phyloP scores from a whole-genome alignment of 129 eudicot genomes.

The Helianthus tuberosus region DNA sequence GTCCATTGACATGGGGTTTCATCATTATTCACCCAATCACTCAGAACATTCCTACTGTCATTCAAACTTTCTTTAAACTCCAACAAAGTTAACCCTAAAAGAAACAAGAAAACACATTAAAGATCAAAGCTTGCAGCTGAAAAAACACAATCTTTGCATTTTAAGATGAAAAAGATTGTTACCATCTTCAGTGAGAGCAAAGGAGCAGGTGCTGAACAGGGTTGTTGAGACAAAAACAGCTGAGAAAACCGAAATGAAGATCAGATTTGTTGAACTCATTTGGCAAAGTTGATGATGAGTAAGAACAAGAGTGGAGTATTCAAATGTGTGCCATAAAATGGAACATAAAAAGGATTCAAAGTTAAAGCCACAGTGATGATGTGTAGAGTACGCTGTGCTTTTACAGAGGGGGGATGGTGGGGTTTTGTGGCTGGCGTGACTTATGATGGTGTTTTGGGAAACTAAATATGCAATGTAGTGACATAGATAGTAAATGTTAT shows the following conservation, averaged over 20 bases:
- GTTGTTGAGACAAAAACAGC: slow-evolving; percentile 50
- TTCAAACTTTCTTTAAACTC: slow-evolving; percentile 73
- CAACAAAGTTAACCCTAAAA: slow-evolving; percentile 75
- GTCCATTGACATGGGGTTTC: slow-evolving; percentile 87
- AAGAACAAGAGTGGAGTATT: slow-evolving; percentile 9
- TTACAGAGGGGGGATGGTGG: slow-evolving; percentile 35
- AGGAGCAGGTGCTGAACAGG: slow-evolving; percentile 54
- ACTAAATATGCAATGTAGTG: neutral
- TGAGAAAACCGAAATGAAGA: slow-evolving; percentile 42
- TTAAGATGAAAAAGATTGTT: neutral
- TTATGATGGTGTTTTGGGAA: slow-evolving; percentile 35
- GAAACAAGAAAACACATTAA: slow-evolving; percentile 3
- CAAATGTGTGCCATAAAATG: slow-evolving; percentile 35
- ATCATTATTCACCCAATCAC: slow-evolving; percentile 75
- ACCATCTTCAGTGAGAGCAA: slow-evolving; percentile 88
- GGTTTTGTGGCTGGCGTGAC: slow-evolving; percentile 39
- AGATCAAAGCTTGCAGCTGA: slow-evolving; percentile 3
- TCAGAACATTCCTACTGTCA: slow-evolving; percentile 66
- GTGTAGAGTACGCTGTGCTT: slow-evolving; percentile 25
- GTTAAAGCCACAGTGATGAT: slow-evolving; percentile 27
- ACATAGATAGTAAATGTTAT: neutral
- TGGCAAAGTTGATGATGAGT: slow-evolving; percentile 48
- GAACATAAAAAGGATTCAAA: slow-evolving; percentile 27
- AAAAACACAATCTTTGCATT: neutral
- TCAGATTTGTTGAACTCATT: slow-evolving; percentile 41